Conservation (phyloP, 768 basidiomycete genomes). For the Termitomyces titanicus region DNA sequence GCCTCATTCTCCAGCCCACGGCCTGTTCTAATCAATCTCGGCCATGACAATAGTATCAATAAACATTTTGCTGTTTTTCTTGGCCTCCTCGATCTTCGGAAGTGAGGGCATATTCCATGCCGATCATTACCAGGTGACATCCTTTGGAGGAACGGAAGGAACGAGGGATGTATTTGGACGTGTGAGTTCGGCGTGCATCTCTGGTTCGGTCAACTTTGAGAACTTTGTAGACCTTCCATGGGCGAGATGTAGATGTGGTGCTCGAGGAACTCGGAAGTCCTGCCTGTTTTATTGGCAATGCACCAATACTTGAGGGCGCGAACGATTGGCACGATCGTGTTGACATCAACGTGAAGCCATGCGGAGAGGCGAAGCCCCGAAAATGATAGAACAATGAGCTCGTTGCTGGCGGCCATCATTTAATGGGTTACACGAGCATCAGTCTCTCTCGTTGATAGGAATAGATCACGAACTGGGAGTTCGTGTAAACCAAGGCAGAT, state of each 20-base stretch:
- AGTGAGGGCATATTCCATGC: neutral
- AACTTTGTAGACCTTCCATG: neutral
- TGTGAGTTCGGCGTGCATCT: too few species aligned
- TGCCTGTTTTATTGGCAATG: constrained; percentile 5
- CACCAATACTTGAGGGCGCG: constrained; percentile 17
- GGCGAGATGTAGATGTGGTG: neutral
- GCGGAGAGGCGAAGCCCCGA: constrained; percentile 13
- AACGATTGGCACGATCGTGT: constrained; percentile 13
- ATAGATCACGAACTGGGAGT: constrained; percentile 12
- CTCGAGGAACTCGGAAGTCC: constrained; percentile 9
- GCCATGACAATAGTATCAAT: constrained; percentile 11
- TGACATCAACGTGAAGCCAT: constrained; percentile 18
- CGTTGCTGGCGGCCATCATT: constrained; percentile 11
- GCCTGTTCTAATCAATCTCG: constrained; percentile 10
- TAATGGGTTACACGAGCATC: neutral
- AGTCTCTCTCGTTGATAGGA: neutral
- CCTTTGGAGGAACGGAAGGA: too few species aligned
- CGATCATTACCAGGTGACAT: too few species aligned
- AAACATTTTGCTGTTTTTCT: neutral
- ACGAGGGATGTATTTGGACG: too few species aligned
- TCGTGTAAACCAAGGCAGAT: constrained; percentile 21
- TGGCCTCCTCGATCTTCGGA: neutral
- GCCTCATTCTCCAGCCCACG: constrained; percentile 15
- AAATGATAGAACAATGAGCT: constrained; percentile 6
- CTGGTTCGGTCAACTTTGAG: neutral